Base-by-base conservation (phyloP, 805 yeast genomes). In the Scheffersomyces spartinae region DNA sequence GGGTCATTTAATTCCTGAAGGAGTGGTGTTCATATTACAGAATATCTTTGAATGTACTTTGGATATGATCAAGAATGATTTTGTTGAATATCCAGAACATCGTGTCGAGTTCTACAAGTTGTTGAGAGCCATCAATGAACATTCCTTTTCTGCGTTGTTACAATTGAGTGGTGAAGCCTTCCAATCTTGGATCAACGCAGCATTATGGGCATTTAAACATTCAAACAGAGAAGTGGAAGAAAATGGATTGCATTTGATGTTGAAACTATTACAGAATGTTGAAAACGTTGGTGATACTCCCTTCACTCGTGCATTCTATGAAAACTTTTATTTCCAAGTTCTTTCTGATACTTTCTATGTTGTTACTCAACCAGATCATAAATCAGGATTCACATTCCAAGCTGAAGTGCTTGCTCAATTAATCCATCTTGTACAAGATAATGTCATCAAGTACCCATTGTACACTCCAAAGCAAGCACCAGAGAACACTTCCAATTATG, bases 121-220 rank as follows among this genome's bases (percentile, higher is more conserved):
- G 28, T 65, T 91, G 47, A 77, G 86, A 41, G 93, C 82, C 32
- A 88, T 91, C 45, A 79, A 91, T 52, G 54, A 74, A 39, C 78
- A 80, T 45, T 76, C 91, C 10, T 91, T 91, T 65, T 68, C 72
- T 31, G 94, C 96, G 1, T 65, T 91, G 38, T 63, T 84, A 32
- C 81, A 84, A 50, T 68, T 91, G 36, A 93, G 96, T 7, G 88
- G 93, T 3, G 85, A 74, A 35, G 94, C 94, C 13, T 88, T 91
- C 68, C 85, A 81, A 46, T 69, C 84, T 31, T 78, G 91, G 30
- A 74, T 91, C 32, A 88, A 85, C 55, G 94, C 97, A 3, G 86
- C 94, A 23, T 64, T 91, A 44, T 91, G 99, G 99, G 96, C 97
- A 0, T 82, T 91, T 52, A 88, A 91, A 55, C 99, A 91, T 52